Conservation (phyloP, 2,329 filamentous ascomycete genomes). For the Periglandula ipomoeae region DNA sequence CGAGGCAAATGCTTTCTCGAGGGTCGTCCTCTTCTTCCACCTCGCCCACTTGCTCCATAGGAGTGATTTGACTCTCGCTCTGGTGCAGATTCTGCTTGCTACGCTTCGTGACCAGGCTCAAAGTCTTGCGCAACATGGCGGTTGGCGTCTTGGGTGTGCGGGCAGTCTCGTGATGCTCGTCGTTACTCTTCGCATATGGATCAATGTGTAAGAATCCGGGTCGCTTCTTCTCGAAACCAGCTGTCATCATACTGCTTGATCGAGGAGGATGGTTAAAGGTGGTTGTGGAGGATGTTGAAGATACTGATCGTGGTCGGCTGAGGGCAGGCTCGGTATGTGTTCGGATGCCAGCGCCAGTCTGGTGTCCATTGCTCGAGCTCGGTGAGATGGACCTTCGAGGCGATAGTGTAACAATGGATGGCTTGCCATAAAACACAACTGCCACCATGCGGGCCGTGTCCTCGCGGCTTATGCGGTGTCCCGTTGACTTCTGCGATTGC, state of each 20-base stretch:
- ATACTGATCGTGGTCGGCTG: slow-evolving; percentile 22
- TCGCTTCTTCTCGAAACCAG: slow-evolving; percentile 25
- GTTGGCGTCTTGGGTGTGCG: slow-evolving; percentile 36
- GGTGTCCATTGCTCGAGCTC: slow-evolving; percentile 21
- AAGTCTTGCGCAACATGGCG: slow-evolving; percentile 41
- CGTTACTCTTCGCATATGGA: slow-evolving; percentile 35
- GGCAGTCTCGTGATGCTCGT: slow-evolving; percentile 19
- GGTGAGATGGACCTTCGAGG: slow-evolving; percentile 34
- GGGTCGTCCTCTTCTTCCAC: slow-evolving; percentile 17
- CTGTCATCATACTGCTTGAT: slow-evolving; percentile 33
- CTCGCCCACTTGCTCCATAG: slow-evolving; percentile 27
- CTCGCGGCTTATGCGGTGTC: slow-evolving; percentile 36
- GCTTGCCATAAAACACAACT: slow-evolving; percentile 51
- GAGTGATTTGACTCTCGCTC: slow-evolving; percentile 23
- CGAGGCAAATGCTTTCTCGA: slow-evolving; percentile 13
- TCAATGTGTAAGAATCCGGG: slow-evolving; percentile 46
- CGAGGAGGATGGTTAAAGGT: slow-evolving; percentile 28
- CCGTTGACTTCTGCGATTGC: slow-evolving; percentile 15
- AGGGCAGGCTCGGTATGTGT: slow-evolving; percentile 23
- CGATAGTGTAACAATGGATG: slow-evolving; percentile 44
- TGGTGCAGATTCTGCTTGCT: slow-evolving; percentile 40
- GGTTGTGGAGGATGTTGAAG: slow-evolving; percentile 23
- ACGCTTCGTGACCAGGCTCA: slow-evolving; percentile 46
- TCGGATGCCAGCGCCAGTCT: slow-evolving; percentile 17
- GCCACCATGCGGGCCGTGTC: slow-evolving; percentile 50